Evolutionary conservation across 495 filamentous ascomycete species (phyloP).

Genomic region (Hypoxylon crocopeplum): DNA sequence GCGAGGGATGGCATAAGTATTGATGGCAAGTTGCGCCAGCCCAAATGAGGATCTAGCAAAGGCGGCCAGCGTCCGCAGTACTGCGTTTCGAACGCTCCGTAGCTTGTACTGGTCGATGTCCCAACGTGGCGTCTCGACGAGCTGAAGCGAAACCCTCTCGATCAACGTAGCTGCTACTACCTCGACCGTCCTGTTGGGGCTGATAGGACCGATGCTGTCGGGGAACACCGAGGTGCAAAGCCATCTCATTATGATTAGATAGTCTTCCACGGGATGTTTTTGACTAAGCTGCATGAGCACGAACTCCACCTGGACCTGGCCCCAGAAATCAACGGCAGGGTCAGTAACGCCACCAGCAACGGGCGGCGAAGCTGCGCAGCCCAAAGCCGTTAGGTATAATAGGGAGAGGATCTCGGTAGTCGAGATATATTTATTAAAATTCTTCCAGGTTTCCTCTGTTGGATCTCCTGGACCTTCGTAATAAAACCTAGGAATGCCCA

Average conservation of each 20-base stretch:
- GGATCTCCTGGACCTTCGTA: slow-evolving; percentile 35
- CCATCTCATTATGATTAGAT: slow-evolving; percentile 47
- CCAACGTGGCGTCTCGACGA: slow-evolving; percentile 49
- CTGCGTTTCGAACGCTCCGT: slow-evolving; percentile 40
- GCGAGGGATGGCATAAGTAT: slow-evolving; percentile 49
- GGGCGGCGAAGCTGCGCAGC: slow-evolving; percentile 41
- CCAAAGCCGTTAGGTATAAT: slow-evolving; percentile 49
- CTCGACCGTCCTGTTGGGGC: slow-evolving; percentile 39
- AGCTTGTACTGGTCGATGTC: slow-evolving; percentile 41
- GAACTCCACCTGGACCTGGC: slow-evolving; percentile 54
- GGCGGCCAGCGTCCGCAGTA: slow-evolving; percentile 45
- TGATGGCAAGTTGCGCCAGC: slow-evolving; percentile 45
- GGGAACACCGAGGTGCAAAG: slow-evolving; percentile 52
- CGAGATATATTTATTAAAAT: slow-evolving; percentile 43
- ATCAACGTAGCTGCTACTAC: slow-evolving; percentile 47
- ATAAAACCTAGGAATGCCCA: slow-evolving; percentile 41
- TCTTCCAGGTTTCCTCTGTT: slow-evolving; percentile 25
- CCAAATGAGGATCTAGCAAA: slow-evolving; percentile 51
- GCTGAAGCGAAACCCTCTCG: slow-evolving; percentile 48
- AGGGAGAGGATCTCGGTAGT: slow-evolving; percentile 49
- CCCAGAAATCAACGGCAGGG: slow-evolving; percentile 51
- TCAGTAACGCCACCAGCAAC: slow-evolving; percentile 25
- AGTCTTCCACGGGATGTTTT: slow-evolving; percentile 53
- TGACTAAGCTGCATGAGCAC: slow-evolving; percentile 51
- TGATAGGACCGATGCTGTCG: slow-evolving; percentile 52